These are phyloP conservation scores for Cyberlindnera subsufficiens DNA, from an alignment of 805 yeast genomes.

Conservation along the genomic window DNA sequence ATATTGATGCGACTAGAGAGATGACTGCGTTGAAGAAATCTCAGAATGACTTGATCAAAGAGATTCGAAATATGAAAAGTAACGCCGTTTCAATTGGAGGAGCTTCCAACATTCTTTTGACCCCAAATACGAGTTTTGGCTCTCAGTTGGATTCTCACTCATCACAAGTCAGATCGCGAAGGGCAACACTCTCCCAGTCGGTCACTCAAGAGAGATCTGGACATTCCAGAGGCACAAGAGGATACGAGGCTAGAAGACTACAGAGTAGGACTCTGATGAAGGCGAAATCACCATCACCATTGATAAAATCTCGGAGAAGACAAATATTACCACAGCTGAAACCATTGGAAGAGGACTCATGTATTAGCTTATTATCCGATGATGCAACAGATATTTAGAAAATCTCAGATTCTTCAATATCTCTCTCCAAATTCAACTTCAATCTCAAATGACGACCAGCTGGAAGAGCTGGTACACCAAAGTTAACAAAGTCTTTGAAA, in stretches of 20 bases:
- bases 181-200: too few relatives aligned
- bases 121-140: too few relatives aligned
- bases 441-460: slow-evolving; percentile 14
- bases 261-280: too few relatives aligned
- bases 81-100: too few relatives aligned
- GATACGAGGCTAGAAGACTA: too few relatives aligned
- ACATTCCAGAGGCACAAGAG: too few relatives aligned
- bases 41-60: background rate
- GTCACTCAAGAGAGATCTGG: too few relatives aligned
- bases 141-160: too few relatives aligned
- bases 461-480: slow-evolving; percentile 22
- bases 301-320: background rate
- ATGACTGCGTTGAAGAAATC: background rate
- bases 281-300: too few relatives aligned
- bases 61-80: background rate
- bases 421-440: slow-evolving; percentile 13
- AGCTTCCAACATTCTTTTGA: background rate
- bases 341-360: too few relatives aligned
- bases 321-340: background rate
- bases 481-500: slow-evolving; percentile 35
- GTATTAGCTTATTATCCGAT: slow-evolving; percentile 10
- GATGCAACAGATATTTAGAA: slow-evolving; percentile 4
- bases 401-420: slow-evolving; percentile 6
- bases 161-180: too few relatives aligned
- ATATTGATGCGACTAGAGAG: background rate